Evolutionary conservation across 2,329 filamentous ascomycete genomes (phyloP).

Genomic region (Pseudocercospora pini-densiflorae): DNA sequence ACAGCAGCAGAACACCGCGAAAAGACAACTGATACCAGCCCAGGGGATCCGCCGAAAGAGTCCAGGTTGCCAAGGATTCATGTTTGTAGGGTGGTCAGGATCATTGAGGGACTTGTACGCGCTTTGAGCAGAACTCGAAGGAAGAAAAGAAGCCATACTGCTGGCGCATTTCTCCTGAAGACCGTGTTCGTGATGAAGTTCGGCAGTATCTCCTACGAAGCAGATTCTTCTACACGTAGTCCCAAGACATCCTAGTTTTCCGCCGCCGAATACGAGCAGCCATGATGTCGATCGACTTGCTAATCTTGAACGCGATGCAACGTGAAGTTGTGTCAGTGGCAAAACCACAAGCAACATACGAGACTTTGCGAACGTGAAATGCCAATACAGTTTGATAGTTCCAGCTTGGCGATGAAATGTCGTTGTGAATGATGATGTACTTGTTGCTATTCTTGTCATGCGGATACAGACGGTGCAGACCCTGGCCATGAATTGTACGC

Average conservation of each 20-base stretch:
- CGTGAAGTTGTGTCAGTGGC: background rate
- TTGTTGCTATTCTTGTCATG: background rate
- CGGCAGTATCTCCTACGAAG: background rate
- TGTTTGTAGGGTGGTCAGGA: slow-evolving; percentile 5
- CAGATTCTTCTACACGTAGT: background rate
- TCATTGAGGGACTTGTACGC: background rate
- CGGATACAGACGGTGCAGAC: background rate
- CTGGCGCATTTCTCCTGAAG: background rate
- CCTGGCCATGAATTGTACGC: background rate
- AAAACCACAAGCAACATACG: background rate
- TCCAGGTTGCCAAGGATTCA: slow-evolving; percentile 25
- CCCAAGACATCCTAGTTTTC: background rate
- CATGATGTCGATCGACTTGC: background rate
- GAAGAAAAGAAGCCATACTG: slow-evolving; percentile 7
- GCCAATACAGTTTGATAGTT: background rate
- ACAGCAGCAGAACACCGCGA: slow-evolving; percentile 20
- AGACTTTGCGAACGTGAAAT: background rate
- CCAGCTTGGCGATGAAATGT: background rate
- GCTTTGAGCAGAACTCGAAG: slow-evolving; percentile 2
- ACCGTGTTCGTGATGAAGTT: background rate
- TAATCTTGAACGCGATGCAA: background rate
- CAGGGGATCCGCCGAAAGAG: slow-evolving; percentile 20
- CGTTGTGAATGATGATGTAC: background rate
- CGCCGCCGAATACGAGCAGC: slow-evolving; percentile 6
- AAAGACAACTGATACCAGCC: slow-evolving; percentile 20